Evolutionary conservation across 768 basidiomycete species (phyloP).

Genomic region (Pulveroboletus frians): DNA sequence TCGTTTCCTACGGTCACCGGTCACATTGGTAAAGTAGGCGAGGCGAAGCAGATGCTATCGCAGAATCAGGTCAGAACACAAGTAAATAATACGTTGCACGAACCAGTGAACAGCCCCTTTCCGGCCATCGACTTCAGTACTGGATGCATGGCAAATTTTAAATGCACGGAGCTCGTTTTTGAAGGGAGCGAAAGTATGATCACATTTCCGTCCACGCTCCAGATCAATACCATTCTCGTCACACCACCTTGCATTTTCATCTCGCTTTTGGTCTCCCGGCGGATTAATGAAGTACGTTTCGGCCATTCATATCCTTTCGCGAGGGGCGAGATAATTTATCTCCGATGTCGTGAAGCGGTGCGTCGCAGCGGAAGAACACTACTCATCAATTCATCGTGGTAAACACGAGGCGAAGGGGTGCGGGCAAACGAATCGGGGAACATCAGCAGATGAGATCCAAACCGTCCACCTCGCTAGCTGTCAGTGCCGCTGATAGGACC

Average conservation of each 20-base stretch:
- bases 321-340: conserved; percentile 23
- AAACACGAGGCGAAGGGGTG: conserved; percentile 28
- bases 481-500: conserved; percentile 6
- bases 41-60: conserved; percentile 33
- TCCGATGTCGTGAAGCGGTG: conserved; percentile 26
- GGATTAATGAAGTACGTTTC: conserved; percentile 14
- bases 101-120: conserved; percentile 12
- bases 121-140: conserved; percentile 4
- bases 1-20: conserved; percentile 33
- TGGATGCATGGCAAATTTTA: conserved; percentile 12
- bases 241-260: conserved; percentile 1
- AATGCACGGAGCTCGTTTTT: conserved; percentile 7
- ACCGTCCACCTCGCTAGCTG: conserved; percentile 11
- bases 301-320: conserved; percentile 15
- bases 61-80: conserved; percentile 15
- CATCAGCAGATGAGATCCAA: conserved; percentile 6
- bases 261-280: conserved; percentile 11
- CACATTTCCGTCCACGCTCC: neutral
- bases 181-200: neutral
- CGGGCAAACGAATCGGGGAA: conserved; percentile 11
- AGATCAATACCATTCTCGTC: neutral
- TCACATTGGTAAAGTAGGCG: conserved; percentile 30
- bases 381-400: conserved; percentile 28
- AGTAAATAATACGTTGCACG: conserved; percentile 20
- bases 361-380: conserved; percentile 20